Percentiles rank a stretch among this genome's conserved stretches.
These are phyloP conservation scores for Rusavskia elegans DNA, from an alignment of 495 filamentous ascomycete species.

Conservation along the genomic window DNA sequence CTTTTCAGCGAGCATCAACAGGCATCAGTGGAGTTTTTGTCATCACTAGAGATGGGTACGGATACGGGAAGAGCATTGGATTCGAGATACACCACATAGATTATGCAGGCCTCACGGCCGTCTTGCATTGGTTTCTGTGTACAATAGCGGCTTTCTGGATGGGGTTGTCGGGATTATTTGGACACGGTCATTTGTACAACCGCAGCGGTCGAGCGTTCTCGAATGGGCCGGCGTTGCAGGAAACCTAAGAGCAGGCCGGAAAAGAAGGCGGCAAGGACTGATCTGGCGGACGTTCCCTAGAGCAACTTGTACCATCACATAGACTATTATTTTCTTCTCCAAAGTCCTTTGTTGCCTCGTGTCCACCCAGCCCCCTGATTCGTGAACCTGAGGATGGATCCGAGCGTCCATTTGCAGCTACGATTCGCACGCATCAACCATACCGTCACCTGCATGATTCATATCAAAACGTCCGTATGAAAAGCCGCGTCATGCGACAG, in stretches of 20 bases:
- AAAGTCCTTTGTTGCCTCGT: background rate
- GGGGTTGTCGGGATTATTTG: background rate
- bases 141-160: constrained; percentile 3
- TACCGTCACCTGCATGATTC: too few species aligned
- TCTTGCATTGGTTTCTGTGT: constrained; percentile 3
- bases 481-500: too few species aligned
- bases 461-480: too few species aligned
- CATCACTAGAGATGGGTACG: constrained; percentile 6
- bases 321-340: background rate
- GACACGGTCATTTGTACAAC: background rate
- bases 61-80: constrained; percentile 6
- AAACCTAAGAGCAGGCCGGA: background rate
- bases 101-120: constrained; percentile 13
- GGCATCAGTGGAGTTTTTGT: constrained; percentile 4
- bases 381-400: background rate
- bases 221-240: background rate
- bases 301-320: background rate
- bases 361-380: background rate
- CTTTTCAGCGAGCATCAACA: constrained; percentile 7
- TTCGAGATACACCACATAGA: constrained; percentile 17
- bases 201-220: background rate
- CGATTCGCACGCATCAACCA: too few species aligned
- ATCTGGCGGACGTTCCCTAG: background rate
- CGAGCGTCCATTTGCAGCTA: too few species aligned
- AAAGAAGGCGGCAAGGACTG: background rate